Conservation (phyloP, 306 rosid genomes). For the Comarum palustre region DNA sequence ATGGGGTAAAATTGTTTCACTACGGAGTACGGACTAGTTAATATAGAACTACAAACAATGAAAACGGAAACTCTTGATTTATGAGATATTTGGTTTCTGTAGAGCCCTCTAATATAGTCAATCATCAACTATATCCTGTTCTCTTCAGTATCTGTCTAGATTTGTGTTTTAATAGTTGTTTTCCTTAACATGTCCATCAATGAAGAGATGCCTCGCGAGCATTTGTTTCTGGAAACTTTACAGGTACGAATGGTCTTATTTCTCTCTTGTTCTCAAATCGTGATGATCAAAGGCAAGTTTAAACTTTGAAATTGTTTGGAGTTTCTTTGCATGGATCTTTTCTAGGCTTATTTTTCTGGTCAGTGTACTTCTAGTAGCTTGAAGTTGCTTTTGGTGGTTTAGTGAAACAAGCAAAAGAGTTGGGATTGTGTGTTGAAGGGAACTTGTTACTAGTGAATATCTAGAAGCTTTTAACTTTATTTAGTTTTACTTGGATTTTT, state of each 20-base stretch:
- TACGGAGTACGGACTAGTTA: background rate
- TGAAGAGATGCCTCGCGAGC: conserved; percentile 95
- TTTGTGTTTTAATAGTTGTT: conserved; percentile 14
- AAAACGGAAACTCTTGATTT: background rate
- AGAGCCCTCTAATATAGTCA: background rate
- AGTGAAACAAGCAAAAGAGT: background rate
- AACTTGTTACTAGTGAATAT: background rate
- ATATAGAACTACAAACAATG: background rate
- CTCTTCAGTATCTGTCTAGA: background rate
- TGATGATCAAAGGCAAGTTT: background rate
- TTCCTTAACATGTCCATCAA: conserved; percentile 11
- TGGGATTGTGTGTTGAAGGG: background rate
- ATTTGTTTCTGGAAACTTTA: conserved; percentile 96
- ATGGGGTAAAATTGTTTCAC: background rate
- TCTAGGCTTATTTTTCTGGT: background rate
- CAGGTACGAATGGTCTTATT: conserved; percentile 47
- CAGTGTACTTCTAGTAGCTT: background rate
- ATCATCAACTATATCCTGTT: background rate
- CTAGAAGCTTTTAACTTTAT: background rate
- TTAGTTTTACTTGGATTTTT: background rate
- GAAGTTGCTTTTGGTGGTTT: background rate
- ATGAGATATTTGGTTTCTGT: background rate
- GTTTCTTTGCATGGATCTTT: background rate
- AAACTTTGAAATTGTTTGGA: background rate
- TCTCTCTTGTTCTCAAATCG: background rate